Percentiles rank a stretch among this genome's conserved stretches.
Conservation (phyloP, 345 rosid genomes). For the Corymbia maculata region DNA sequence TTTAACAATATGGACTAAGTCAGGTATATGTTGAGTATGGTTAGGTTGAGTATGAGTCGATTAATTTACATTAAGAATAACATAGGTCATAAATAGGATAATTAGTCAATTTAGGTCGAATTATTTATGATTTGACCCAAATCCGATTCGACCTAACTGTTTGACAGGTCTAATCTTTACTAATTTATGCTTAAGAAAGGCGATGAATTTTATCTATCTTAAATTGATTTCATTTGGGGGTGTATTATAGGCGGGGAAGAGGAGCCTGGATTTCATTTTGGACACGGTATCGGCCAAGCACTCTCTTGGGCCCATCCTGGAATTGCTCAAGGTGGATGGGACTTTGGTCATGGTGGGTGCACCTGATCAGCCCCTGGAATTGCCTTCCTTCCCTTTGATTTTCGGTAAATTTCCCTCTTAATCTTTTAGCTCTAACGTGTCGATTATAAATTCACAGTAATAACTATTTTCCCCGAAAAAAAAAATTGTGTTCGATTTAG, state of each 20-base stretch:
- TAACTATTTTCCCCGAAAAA: no score
- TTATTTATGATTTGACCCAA: no score
- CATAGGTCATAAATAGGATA: no score
- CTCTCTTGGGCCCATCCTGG: conserved; percentile 34
- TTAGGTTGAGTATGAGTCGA: no score
- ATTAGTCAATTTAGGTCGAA: no score
- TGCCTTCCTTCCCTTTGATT: conserved; percentile 49
- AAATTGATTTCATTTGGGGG: neutral
- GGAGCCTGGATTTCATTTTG: conserved; percentile 38
- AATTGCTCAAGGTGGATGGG: conserved; percentile 44
- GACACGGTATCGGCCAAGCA: conserved; percentile 52
- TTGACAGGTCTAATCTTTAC: neutral
- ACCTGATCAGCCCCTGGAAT: conserved; percentile 31
- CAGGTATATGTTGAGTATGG: no score
- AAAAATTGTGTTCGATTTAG: neutral
- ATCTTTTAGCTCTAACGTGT: neutral
- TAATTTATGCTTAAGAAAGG: neutral
- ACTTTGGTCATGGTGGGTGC: conserved; percentile 37
- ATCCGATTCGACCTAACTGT: no score
- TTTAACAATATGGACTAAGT: no score
- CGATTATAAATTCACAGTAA: neutral
- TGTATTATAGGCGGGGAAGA: conserved; percentile 19
- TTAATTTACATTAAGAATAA: no score
- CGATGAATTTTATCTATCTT: neutral
- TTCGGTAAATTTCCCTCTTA: conserved; percentile 22